Conservation (phyloP, 768 basidiomycete genomes). For the Tephrocybe sp. region DNA sequence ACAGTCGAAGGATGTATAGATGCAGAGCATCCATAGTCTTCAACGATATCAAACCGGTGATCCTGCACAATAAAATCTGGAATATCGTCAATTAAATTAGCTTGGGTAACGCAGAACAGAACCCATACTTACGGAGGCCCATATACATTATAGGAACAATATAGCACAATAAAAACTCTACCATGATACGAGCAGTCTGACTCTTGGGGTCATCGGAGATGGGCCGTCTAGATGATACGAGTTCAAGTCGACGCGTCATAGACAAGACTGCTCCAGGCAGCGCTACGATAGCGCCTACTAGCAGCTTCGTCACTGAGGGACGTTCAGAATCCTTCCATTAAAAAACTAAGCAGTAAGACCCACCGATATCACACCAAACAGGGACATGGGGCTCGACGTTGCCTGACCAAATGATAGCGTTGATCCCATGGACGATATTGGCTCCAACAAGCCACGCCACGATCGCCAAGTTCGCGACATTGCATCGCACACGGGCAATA, state of each 20-base stretch:
- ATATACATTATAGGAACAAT: constrained; percentile 57
- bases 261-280: constrained; percentile 61
- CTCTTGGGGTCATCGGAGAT: constrained; percentile 31
- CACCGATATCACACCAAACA: constrained; percentile 81
- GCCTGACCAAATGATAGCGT: constrained; percentile 63
- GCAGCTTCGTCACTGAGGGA: constrained; percentile 53
- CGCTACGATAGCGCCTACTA: constrained; percentile 51
- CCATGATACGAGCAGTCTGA: constrained; percentile 39
- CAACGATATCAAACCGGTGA: constrained; percentile 60
- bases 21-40: constrained; percentile 56
- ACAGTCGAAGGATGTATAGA: constrained; percentile 44
- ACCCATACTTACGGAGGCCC: constrained; percentile 50
- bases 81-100: background rate
- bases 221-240: constrained; percentile 45
- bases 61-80: constrained; percentile 59
- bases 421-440: constrained; percentile 53
- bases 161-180: constrained; percentile 52
- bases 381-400: constrained; percentile 43
- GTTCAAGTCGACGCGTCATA: constrained; percentile 55
- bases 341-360: constrained; percentile 19
- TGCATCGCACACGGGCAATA: constrained; percentile 44
- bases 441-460: constrained; percentile 50
- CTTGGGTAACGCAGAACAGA: background rate
- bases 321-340: background rate
- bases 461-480: constrained; percentile 47